Evolutionary conservation across 2,329 filamentous ascomycete genomes (phyloP).

Genomic region (Ophiocordyceps polyrhachis-furcata): DNA sequence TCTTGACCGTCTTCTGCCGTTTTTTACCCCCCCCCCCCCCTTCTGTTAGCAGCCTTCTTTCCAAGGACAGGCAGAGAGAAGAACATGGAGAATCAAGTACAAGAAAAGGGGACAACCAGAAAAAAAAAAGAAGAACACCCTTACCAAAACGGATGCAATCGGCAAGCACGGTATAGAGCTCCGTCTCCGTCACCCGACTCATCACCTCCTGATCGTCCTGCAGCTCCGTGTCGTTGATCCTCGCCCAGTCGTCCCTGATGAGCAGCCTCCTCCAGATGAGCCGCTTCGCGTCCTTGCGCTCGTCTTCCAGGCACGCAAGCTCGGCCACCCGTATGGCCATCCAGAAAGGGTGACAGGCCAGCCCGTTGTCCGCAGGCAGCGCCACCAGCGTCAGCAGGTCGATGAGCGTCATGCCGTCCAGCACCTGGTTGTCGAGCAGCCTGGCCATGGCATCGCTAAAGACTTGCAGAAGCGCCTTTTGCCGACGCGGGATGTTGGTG

Average conservation of each 20-base stretch:
- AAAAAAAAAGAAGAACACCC: conserved; percentile 9
- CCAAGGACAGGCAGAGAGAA: too few relatives aligned
- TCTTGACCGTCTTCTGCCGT: conserved; percentile 21
- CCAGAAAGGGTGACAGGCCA: conserved; percentile 53
- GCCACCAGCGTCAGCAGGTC: conserved; percentile 63
- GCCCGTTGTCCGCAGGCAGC: conserved; percentile 28
- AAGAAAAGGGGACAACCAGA: background rate
- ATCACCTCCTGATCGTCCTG: conserved; percentile 53
- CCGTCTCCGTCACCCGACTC: conserved; percentile 42
- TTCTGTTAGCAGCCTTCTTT: background rate
- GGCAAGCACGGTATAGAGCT: conserved; percentile 48
- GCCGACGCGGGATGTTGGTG: conserved; percentile 32
- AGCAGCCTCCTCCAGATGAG: conserved; percentile 78
- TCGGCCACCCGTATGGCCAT: conserved; percentile 46
- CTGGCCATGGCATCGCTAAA: conserved; percentile 52
- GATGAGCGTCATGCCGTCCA: conserved; percentile 47
- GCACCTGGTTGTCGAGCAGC: conserved; percentile 51
- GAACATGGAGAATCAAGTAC: background rate
- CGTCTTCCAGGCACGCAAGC: conserved; percentile 33
- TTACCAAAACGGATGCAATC: conserved; percentile 48
- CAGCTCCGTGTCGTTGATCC: conserved; percentile 57
- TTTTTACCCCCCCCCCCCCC: background rate
- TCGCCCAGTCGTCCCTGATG: conserved; percentile 68
- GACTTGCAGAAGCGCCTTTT: conserved; percentile 48
- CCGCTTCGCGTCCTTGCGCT: conserved; percentile 37